Base-by-base conservation (phyloP, 352 stramenopile genomes). In the Pseudoperonospora humuli region DNA sequence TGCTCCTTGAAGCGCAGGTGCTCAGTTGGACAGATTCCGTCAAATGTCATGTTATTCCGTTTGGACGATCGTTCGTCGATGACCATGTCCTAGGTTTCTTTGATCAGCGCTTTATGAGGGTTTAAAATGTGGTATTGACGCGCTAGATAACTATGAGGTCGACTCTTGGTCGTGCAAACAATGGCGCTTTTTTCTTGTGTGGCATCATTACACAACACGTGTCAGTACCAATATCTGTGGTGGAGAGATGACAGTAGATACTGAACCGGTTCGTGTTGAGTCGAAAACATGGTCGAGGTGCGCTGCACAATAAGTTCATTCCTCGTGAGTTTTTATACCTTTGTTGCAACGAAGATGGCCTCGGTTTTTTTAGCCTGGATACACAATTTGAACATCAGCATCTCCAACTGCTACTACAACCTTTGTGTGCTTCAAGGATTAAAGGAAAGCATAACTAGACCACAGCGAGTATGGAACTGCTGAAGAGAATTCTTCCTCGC, bases 91-190 rank as follows among this genome's bases (percentile, higher is more conserved):
- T 23, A 1, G 35, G 5, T 2, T 29, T 39, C 13, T 9, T 51
- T 5, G 43, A 44, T 14, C 23, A 39, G 2, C 27, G 34, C 5
- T 51, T 3, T 23, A 39, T 13, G 13, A 11, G 2, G 25, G 26
- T 31, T 51, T 13, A 20, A 36, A 15, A 2, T 37, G 6, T 51
- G 34, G 34, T 20, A 50, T 4, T 23, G 32, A n/a, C 14, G 42
- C 15, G 42, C 32, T 5, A 6, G 42, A 7, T 36, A 32, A 23
- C 21, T 50, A 20, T 10, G 32, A 3, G 42, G 42, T 13, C 13
- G 42, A 8, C 9, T 27, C 23, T n/a, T 50, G 14, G 32, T 50
- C 23, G 42, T 33, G 1, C 42, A 50, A 35, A 29, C 42, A 2
- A 14, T 37, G 29, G 23, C 41, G 21, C 14, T n/a, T 42, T 19